These are phyloP conservation scores for Corymbia citriodora DNA, from an alignment of 441 rosid species.

Conservation along the genomic window DNA sequence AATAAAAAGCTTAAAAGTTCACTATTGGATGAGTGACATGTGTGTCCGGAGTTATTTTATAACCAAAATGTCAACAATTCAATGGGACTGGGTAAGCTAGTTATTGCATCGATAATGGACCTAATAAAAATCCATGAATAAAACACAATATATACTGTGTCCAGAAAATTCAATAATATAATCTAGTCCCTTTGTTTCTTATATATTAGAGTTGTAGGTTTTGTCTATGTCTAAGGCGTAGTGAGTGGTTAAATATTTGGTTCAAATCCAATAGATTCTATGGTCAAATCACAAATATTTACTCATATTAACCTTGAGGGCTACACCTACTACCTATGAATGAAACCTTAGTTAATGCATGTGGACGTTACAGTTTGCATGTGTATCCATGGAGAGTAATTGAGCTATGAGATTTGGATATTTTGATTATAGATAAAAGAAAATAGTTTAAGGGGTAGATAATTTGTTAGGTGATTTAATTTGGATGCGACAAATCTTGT, in stretches of 20 bases:
- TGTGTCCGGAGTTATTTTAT: background rate
- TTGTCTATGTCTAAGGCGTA: accelerated
- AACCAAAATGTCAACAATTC: background rate
- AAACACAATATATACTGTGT: background rate
- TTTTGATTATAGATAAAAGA: background rate
- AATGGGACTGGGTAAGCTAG: background rate
- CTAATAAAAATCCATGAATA: background rate
- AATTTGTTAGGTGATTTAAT: background rate
- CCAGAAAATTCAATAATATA: background rate
- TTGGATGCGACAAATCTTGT: background rate
- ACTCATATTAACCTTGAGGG: background rate
- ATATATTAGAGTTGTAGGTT: background rate
- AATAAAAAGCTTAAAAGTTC: background rate
- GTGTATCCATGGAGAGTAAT: background rate
- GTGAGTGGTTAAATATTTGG: background rate
- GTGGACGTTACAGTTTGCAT: background rate
- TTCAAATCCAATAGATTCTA: background rate
- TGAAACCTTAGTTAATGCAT: background rate
- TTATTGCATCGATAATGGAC: background rate
- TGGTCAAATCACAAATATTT: background rate
- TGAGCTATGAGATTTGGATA: background rate
- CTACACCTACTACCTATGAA: accelerated
- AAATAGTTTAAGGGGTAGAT: background rate
- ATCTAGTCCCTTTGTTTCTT: background rate
- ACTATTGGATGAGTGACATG: background rate